These are phyloP conservation scores for Boletus insuetus DNA, from an alignment of 768 basidiomycete species.

Conservation along the genomic window DNA sequence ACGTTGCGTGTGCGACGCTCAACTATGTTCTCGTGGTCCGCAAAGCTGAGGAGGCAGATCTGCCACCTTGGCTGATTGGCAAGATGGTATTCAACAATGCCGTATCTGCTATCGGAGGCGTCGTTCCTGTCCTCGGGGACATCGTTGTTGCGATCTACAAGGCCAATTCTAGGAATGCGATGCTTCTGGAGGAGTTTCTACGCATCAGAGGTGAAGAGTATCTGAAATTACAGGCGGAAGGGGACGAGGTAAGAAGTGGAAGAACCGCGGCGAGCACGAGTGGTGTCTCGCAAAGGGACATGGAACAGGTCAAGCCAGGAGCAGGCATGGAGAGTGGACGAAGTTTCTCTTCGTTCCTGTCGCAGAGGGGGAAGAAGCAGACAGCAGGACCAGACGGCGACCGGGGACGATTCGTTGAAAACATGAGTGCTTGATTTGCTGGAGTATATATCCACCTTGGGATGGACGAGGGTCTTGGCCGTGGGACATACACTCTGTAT, in stretches of 20 bases:
- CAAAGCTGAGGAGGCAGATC: constrained; percentile 72
- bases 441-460: too few species aligned
- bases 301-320: constrained; percentile 52
- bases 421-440: constrained; percentile 22
- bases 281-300: constrained; percentile 32
- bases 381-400: constrained; percentile 17
- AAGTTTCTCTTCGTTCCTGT: constrained; percentile 11
- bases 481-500: too few species aligned
- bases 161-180: constrained; percentile 87
- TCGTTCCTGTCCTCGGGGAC: constrained; percentile 75
- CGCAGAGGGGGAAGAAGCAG: constrained; percentile 23
- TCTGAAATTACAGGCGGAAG: constrained; percentile 47
- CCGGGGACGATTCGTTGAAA: constrained; percentile 39
- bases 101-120: constrained; percentile 61
- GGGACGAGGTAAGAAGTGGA: constrained; percentile 22
- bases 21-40: constrained; percentile 77
- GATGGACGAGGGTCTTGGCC: too few species aligned
- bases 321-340: constrained; percentile 44
- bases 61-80: constrained; percentile 61
- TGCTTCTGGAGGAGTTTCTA: constrained; percentile 81
- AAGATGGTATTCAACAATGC: constrained; percentile 79
- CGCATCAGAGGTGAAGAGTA: constrained; percentile 74
- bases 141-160: constrained; percentile 75
- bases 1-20: constrained; percentile 57
- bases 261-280: constrained; percentile 5